phyloP scores from a whole-genome alignment of 1,284 basidiomycete species.

The Ustilago sp. region DNA sequence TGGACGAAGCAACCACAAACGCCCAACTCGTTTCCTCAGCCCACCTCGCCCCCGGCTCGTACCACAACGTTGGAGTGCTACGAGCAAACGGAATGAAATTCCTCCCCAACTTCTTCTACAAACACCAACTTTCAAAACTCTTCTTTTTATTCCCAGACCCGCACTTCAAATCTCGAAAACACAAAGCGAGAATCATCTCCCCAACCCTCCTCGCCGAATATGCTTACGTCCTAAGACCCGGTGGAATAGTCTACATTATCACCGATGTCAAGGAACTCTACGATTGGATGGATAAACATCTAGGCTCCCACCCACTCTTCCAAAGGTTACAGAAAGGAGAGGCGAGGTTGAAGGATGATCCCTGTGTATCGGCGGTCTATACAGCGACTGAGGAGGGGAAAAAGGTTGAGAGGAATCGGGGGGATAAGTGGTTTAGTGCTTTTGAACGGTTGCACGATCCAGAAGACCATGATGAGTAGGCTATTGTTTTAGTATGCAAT shows the following conservation, averaged over 20 bases:
- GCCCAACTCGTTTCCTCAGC: slow-evolving; percentile 32
- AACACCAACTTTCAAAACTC: slow-evolving; percentile 82
- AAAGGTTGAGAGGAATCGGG: slow-evolving; percentile 92
- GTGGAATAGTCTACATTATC: slow-evolving; percentile 95
- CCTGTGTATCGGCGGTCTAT: slow-evolving; percentile 63
- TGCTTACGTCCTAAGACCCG: slow-evolving; percentile 88
- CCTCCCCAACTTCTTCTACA: slow-evolving; percentile 93
- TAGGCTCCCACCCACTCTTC: slow-evolving; percentile 88
- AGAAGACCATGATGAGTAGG: slow-evolving; percentile 29
- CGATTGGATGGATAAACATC: slow-evolving; percentile 93
- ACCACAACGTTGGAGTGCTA: slow-evolving; percentile 92
- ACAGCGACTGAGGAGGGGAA: slow-evolving; percentile 85
- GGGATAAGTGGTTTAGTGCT: slow-evolving; percentile 88
- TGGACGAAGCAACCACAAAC: slow-evolving; percentile 51
- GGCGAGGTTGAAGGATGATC: slow-evolving; percentile 72
- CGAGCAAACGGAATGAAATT: slow-evolving; percentile 99
- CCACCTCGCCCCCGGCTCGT: slow-evolving; percentile 72
- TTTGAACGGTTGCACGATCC: slow-evolving; percentile 73
- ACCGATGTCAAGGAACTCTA: slow-evolving; percentile 96
- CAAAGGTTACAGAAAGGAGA: slow-evolving; percentile 80
- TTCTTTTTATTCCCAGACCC: slow-evolving; percentile 99
- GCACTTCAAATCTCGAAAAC: slow-evolving; percentile 97
- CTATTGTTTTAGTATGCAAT: too few species aligned
- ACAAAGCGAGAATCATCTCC: slow-evolving; percentile 95
- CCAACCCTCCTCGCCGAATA: slow-evolving; percentile 91